A percentile compares a stretch with the other conserved stretches of the same genome.
Conservation (phyloP, 2,329 filamentous ascomycete species). For the Botrytis pseudocinerea region DNA sequence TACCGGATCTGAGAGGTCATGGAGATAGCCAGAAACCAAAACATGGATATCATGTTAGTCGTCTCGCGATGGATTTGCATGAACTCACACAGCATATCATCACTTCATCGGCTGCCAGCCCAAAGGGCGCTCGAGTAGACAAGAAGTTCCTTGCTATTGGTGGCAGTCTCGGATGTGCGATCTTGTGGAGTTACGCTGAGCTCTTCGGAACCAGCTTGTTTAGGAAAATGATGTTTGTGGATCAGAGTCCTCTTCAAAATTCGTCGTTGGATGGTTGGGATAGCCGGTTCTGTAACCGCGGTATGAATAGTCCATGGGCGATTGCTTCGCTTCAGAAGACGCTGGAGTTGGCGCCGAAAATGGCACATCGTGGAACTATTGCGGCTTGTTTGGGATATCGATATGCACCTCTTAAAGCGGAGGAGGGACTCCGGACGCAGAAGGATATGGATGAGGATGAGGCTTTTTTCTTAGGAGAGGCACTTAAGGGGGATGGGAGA, state of each 20-base stretch:
- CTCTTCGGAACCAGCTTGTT: slow-evolving; percentile 38
- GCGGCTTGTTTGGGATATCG: slow-evolving; percentile 38
- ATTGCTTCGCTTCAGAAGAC: slow-evolving; percentile 36
- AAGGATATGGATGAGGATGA: slow-evolving; percentile 29
- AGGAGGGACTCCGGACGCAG: slow-evolving; percentile 13
- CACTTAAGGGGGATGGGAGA: slow-evolving; percentile 36
- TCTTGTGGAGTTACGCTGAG: slow-evolving; percentile 40
- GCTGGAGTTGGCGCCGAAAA: slow-evolving; percentile 30
- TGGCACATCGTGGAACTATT: slow-evolving; percentile 38
- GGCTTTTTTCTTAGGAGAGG: slow-evolving; percentile 37
- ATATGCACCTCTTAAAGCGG: slow-evolving; percentile 29
- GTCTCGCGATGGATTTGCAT: slow-evolving; percentile 38
- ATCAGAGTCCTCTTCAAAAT: slow-evolving; percentile 41
- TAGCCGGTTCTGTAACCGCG: slow-evolving; percentile 36
- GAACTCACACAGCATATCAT: slow-evolving; percentile 33
- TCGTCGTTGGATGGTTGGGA: slow-evolving; percentile 36
- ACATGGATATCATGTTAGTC: slow-evolving; percentile 40
- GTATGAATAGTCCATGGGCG: slow-evolving; percentile 36
- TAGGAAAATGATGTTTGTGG: slow-evolving; percentile 38
- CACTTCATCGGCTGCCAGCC: background rate
- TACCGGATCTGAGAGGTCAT: slow-evolving; percentile 40
- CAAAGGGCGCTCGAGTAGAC: background rate
- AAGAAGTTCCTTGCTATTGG: slow-evolving; percentile 34
- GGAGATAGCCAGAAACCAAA: slow-evolving; percentile 35
- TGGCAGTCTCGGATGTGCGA: slow-evolving; percentile 39